Evolutionary conservation across 768 basidiomycete species (phyloP).

Genomic region (Phanerodontia chrysosporium): DNA sequence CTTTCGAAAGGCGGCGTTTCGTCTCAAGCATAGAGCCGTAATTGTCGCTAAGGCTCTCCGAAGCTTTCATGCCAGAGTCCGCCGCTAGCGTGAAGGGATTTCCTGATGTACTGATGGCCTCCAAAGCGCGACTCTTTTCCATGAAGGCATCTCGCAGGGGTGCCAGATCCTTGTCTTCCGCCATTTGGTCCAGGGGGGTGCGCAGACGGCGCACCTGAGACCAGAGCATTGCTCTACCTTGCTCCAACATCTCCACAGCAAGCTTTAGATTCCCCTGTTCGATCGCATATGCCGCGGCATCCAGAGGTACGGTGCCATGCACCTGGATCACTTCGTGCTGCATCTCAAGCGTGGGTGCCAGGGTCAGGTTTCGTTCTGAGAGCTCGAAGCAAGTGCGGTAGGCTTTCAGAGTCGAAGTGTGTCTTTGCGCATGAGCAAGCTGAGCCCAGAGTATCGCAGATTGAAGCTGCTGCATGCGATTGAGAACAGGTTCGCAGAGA

Average conservation of each 20-base stretch:
- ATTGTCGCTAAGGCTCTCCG: neutral
- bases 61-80: neutral
- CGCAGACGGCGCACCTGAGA: constrained; percentile 16
- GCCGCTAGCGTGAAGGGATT: neutral
- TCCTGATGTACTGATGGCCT: neutral
- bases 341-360: neutral
- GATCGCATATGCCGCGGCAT: neutral
- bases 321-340: neutral
- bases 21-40: neutral
- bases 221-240: constrained; percentile 23
- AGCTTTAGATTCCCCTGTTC: neutral
- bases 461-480: neutral
- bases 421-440: neutral
- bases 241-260: constrained; percentile 24
- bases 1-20: constrained; percentile 7
- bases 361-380: neutral
- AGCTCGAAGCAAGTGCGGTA: neutral
- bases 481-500: neutral
- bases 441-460: neutral
- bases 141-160: neutral
- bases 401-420: neutral
- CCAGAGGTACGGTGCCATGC: neutral
- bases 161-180: neutral
- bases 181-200: constrained; percentile 13
- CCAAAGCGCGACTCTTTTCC: neutral